Evolutionary conservation across 179 eudicot species (phyloP).

Genomic region (Drosera spatulata): DNA sequence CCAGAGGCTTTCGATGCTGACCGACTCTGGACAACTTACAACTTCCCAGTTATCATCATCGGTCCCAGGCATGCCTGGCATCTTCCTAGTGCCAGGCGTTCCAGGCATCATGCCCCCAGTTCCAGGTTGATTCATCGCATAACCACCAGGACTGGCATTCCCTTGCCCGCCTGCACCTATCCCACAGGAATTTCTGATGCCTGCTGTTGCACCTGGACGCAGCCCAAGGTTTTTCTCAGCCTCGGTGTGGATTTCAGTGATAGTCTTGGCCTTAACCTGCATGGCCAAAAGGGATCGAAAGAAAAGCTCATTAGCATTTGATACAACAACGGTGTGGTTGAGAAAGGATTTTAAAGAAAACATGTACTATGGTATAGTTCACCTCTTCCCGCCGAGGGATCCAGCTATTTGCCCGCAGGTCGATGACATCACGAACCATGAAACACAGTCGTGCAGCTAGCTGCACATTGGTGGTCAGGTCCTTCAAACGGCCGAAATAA

Average conservation of each 20-base stretch:
- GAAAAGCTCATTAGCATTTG: not conserved
- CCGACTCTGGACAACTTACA: too few relatives aligned
- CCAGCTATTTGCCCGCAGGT: slow-evolving; percentile 77
- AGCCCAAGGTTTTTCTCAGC: slow-evolving; percentile 77
- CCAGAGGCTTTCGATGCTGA: too few relatives aligned
- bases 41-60: slow-evolving; percentile 92
- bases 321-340: not conserved
- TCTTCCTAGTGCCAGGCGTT: slow-evolving; percentile 76
- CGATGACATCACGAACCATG: slow-evolving; percentile 83
- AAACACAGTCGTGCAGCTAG: slow-evolving; percentile 77
- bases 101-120: slow-evolving; percentile 99
- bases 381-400: slow-evolving; percentile 98
- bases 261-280: slow-evolving; percentile 82
- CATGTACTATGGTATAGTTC: not conserved
- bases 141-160: slow-evolving; percentile 45
- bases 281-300: slow-evolving; percentile 1
- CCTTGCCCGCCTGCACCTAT: slow-evolving; percentile 57
- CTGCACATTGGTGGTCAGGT: slow-evolving; percentile 53
- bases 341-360: not conserved
- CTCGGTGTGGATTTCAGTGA: slow-evolving; percentile 73
- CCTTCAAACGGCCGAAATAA: slow-evolving; percentile 68
- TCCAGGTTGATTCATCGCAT: slow-evolving; percentile 59
- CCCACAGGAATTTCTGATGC: slow-evolving; percentile 53
- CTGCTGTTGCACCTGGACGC: slow-evolving; percentile 71
- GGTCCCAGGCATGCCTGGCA: slow-evolving; percentile 86